phyloP scores from a whole-genome alignment of 257 asterid species.

The Asclepias syriaca region DNA sequence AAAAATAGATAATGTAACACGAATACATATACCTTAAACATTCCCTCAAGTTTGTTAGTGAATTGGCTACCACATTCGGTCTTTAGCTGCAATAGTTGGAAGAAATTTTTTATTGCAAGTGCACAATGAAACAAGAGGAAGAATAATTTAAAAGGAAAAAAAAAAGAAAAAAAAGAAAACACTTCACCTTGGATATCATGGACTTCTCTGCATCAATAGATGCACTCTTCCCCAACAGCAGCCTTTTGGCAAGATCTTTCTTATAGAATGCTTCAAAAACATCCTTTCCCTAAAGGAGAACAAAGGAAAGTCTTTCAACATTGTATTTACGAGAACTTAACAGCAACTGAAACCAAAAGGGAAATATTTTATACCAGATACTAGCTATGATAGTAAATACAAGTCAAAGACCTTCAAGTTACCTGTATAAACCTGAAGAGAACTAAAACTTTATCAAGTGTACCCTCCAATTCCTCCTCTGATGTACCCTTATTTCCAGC shows the following conservation, averaged over 20 bases:
- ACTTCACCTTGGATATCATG: conserved; percentile 38
- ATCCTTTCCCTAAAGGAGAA: conserved; percentile 37
- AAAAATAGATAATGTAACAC: not conserved
- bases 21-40: conserved; percentile 69
- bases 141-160: too few relatives aligned
- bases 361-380: too few relatives aligned
- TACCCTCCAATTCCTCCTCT: conserved; percentile 98
- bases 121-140: conserved; percentile 5
- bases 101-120: conserved; percentile 14
- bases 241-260: conserved; percentile 78
- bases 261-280: conserved; percentile 52
- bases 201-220: conserved; percentile 98
- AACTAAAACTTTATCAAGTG: conserved; percentile 92
- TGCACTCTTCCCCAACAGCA: conserved; percentile 89
- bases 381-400: not conserved
- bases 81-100: conserved; percentile 50
- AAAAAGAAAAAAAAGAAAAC: not conserved
- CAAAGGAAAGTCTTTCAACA: not conserved
- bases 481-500: conserved; percentile 99
- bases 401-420: conserved; percentile 2
- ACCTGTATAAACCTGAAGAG: conserved; percentile 97
- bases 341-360: not conserved
- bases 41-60: conserved; percentile 97
- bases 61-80: conserved; percentile 99
- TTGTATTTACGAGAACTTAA: not conserved